Conservation (phyloP, 768 basidiomycete genomes). For the Pulveroboletus sp. region DNA sequence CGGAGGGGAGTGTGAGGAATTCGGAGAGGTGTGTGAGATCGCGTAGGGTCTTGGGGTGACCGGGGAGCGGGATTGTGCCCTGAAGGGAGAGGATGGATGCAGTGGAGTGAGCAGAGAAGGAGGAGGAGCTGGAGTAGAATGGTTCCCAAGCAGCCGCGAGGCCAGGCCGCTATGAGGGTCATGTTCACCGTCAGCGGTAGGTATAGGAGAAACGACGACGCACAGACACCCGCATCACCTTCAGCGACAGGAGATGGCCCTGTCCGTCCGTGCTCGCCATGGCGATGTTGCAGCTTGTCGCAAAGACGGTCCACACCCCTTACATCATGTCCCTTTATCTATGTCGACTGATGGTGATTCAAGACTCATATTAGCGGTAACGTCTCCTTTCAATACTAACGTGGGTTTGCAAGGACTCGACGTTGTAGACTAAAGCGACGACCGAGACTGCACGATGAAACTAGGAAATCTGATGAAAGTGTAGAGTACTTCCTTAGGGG, state of each 20-base stretch:
- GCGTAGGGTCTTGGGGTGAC: conserved; percentile 78
- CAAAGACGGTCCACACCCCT: not conserved
- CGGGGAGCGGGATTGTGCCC: conserved; percentile 60
- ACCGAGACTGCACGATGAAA: too few species aligned
- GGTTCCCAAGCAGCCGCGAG: conserved; percentile 78
- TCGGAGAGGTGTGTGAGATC: conserved; percentile 78
- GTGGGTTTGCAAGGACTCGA: too few species aligned
- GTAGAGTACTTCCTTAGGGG: too few species aligned
- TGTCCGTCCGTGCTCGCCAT: conserved; percentile 44
- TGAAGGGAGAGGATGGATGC: conserved; percentile 74
- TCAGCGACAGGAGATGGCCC: conserved; percentile 67
- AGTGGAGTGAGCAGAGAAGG: conserved; percentile 78
- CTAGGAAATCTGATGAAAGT: too few species aligned
- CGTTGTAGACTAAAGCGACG: too few species aligned
- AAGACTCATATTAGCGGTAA: too few species aligned
- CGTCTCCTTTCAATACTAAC: too few species aligned
- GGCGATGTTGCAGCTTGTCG: not conserved
- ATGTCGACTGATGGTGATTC: too few species aligned
- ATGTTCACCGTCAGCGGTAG: conserved; percentile 3
- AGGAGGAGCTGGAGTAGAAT: conserved; percentile 79
- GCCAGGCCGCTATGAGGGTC: conserved; percentile 55
- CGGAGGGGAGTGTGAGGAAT: conserved; percentile 71
- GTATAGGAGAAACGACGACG: conserved; percentile 30
- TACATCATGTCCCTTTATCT: too few species aligned
- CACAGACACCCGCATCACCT: conserved; percentile 87